Evolutionary conservation across 2,329 filamentous ascomycete species (phyloP), one percentile per base, ranked within the genome.

Genomic region (Aspergillus tanneri): DNA sequence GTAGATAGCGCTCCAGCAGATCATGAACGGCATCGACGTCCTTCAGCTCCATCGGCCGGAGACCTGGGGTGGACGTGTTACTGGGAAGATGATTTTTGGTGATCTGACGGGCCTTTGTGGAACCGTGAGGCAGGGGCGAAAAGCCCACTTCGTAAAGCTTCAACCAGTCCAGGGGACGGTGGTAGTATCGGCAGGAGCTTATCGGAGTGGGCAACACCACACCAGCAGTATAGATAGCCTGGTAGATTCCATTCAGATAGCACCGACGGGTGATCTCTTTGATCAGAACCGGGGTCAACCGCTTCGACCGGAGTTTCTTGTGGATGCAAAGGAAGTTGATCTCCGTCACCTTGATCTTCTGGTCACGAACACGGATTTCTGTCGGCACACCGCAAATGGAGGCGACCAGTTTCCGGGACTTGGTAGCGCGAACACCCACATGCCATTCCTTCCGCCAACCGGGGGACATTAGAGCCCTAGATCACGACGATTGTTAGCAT

Each of bases 321-420:
- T 99, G 93, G 46, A 99, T 86, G 65, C 91, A 95, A 57, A 99
- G 85, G 73, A 97, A 99, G 77, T 99, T 99, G 73, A 99, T 93
- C 70, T 99, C 93, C 40, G 88, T 90, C 58, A 88, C 86, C 54
- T 84, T 82, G 51, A 99, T 73, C 48, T 81, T 74, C 50, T 87
- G 87, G 50, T 86, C 77, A 55, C 91, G 87, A 35, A 99, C 85
- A 43, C 87, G 85, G 48, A 99, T 77, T 56, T 85, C 81, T 51
- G 93, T 85, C 1, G 93, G 93, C 37, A 97, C 88, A 59, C 90
- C 93, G 32, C 90, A 95, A 66, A 99, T 97, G 71, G 95, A 96
- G 47, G 91, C 93, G 43, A 96, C 90, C 12, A 99, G 83, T 66
- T 92, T 95, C 63, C 83, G 83, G 32, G 89, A 95, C 58, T 87